Percentiles rank a stretch among this genome's conserved stretches.
Evolutionary conservation across 169 alveolate genomes (phyloP).

Genomic region (Babesia bovis): DNA sequence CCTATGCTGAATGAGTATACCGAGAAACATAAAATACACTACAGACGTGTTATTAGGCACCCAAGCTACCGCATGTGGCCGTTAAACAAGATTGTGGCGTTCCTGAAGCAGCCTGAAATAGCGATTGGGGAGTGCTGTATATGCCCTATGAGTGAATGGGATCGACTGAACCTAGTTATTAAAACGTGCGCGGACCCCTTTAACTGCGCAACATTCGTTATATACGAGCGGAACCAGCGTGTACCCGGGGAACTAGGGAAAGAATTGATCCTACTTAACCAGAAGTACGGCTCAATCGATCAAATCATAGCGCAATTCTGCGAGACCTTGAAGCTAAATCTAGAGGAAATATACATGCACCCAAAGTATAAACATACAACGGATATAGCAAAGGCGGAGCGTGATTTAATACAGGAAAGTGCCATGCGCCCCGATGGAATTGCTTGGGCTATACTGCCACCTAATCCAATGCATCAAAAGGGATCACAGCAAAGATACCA

Average conservation of each 20-base stretch:
- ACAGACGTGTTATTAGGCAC: slow-evolving; percentile 60
- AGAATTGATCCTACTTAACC: slow-evolving; percentile 66
- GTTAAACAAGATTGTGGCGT: slow-evolving; percentile 50
- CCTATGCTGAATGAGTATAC: slow-evolving; percentile 27
- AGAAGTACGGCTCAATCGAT: slow-evolving; percentile 72
- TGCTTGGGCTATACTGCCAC: slow-evolving; percentile 79
- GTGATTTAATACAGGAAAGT: slow-evolving; percentile 76
- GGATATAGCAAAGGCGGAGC: slow-evolving; percentile 66
- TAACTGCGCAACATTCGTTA: slow-evolving; percentile 72
- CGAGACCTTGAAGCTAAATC: slow-evolving; percentile 76
- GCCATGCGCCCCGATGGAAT: slow-evolving; percentile 76
- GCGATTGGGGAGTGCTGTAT: slow-evolving; percentile 78
- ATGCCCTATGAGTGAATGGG: slow-evolving; percentile 75
- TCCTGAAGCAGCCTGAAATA: slow-evolving; percentile 56
- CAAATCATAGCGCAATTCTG: slow-evolving; percentile 76
- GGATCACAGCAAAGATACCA: slow-evolving; percentile 42
- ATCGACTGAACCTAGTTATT: slow-evolving; percentile 70
- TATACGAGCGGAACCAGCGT: slow-evolving; percentile 73
- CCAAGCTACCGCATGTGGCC: slow-evolving; percentile 69
- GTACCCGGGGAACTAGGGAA: slow-evolving; percentile 70
- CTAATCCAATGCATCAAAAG: slow-evolving; percentile 46
- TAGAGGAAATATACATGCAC: slow-evolving; percentile 78
- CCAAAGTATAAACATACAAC: slow-evolving; percentile 72
- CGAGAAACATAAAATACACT: slow-evolving; percentile 54
- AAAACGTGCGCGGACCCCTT: slow-evolving; percentile 79